Evolutionary conservation across 805 yeast genomes (phyloP).

Genomic region (Starmerella sirachaensis): DNA sequence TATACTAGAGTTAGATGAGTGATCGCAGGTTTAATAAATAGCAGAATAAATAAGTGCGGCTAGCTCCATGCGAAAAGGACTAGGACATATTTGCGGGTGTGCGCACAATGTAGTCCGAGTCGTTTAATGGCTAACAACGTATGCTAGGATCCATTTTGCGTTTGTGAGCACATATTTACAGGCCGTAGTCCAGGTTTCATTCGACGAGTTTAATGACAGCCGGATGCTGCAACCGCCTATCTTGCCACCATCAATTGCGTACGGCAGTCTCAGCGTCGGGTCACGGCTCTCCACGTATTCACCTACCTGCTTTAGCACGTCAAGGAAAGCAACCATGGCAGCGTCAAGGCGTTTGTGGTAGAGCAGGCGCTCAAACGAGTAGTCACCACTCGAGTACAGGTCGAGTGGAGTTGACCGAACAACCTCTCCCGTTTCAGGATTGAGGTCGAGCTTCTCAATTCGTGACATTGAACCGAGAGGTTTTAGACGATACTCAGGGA

Average conservation of each 20-base stretch:
- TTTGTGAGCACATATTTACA: conserved; percentile 72
- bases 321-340: conserved; percentile 68
- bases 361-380: conserved; percentile 56
- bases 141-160: conserved; percentile 73
- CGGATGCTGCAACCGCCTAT: conserved; percentile 71
- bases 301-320: conserved; percentile 45
- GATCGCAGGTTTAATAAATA: no score
- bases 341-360: conserved; percentile 68
- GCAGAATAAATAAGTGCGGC: no score
- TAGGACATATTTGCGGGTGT: no score
- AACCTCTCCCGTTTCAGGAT: conserved; percentile 30
- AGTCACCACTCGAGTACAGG: conserved; percentile 57
- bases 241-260: conserved; percentile 53
- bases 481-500: conserved; percentile 50
- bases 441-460: conserved; percentile 45
- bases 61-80: no score
- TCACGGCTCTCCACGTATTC: conserved; percentile 36
- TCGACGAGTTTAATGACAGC: conserved; percentile 48
- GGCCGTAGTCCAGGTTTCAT: conserved; percentile 80
- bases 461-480: conserved; percentile 81
- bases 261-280: conserved; percentile 52
- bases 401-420: conserved; percentile 36
- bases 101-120: no score
- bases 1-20: no score
- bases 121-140: conserved; percentile 26